Conservation (phyloP, 2,329 filamentous ascomycete genomes). For the Stagonosporopsis cucurbitacearum region DNA sequence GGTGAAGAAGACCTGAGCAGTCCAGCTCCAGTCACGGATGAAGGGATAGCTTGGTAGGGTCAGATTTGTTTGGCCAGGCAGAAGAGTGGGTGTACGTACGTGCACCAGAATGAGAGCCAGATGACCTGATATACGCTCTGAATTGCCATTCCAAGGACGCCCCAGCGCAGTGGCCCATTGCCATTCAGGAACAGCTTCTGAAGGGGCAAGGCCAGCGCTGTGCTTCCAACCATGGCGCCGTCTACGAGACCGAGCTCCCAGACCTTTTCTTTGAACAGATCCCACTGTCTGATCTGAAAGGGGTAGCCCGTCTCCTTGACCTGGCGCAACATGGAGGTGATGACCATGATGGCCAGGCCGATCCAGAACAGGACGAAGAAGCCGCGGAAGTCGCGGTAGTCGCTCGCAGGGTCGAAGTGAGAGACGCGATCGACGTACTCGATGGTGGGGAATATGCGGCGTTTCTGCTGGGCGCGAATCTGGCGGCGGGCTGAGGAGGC, state of each 20-base stretch:
- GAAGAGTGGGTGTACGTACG: conserved; percentile 49
- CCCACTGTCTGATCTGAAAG: conserved; percentile 85
- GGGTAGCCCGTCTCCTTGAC: conserved; percentile 92
- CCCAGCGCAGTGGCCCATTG: conserved; percentile 71
- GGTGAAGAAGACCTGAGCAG: conserved; percentile 91
- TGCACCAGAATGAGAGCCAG: conserved; percentile 85
- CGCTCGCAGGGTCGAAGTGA: conserved; percentile 91
- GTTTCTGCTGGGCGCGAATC: conserved; percentile 78
- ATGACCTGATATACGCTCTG: conserved; percentile 81
- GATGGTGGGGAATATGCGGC: conserved; percentile 89
- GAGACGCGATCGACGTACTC: conserved; percentile 90
- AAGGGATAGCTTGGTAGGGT: conserved; percentile 71
- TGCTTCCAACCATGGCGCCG: conserved; percentile 81
- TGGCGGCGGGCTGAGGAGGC: conserved; percentile 86
- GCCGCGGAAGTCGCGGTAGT: conserved; percentile 92
- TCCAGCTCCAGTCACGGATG: conserved; percentile 90
- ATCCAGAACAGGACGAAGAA: conserved; percentile 99
- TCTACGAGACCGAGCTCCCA: conserved; percentile 87
- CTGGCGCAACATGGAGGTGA: conserved; percentile 91
- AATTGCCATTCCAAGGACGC: conserved; percentile 74
- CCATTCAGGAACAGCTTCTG: conserved; percentile 70
- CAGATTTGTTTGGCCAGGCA: not conserved
- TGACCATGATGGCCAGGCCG: conserved; percentile 92
- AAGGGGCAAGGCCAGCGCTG: conserved; percentile 73
- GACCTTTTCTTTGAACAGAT: conserved; percentile 84